Base-by-base conservation (phyloP, 192 early-diverging fungal genomes). In the Irineochytrium annulatum region DNA sequence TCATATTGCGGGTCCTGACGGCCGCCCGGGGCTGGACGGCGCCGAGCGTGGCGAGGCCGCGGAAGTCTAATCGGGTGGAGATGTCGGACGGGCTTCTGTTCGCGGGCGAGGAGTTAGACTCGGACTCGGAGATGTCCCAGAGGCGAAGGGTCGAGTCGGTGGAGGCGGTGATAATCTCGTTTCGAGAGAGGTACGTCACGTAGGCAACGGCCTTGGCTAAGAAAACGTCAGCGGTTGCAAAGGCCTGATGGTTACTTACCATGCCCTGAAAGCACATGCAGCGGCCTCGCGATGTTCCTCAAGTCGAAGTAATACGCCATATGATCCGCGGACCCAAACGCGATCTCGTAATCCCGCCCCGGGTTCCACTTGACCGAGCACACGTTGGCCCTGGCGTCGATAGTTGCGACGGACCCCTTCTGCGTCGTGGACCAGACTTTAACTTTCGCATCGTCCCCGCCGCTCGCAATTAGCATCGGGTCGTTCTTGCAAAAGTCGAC, bases 301-400 rank as follows among this genome's bases (percentile, higher is more conserved):
- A n/a, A 16, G 32, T 17, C 31, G 24, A 41, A 39, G 30, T 30
- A 35, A 62, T 34, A 56, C 44, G 55, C 3, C 13, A 20, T 22
- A 28, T 32, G 52, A 87, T 85, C 86, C 46, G 93, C 92, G 34
- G 91, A 91, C 33, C 92, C 95, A 80, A 94, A 89, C 2, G 87
- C 89, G 29, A 96, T 56, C 22, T 91, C 77, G 58, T 93, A 74
- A 49, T 75, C 79, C 30, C 75, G 77, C 32, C 75, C 62, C 6
- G 93, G 95, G 52, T 91, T 90, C 76, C 93, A 98, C 53, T 91
- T 89, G 39, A 94, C 95, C 46, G 91, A 93, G 71, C 92, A 96
- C 17, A 95, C 84, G 71, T 93, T 95, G 24, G 90, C 91, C 46
- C 86, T 85, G 70, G 85, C 83, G 59, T 90, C 87, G 43, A 98